These are phyloP conservation scores for Waitea zeae DNA, from an alignment of 1,284 basidiomycete genomes.

Conservation along the genomic window DNA sequence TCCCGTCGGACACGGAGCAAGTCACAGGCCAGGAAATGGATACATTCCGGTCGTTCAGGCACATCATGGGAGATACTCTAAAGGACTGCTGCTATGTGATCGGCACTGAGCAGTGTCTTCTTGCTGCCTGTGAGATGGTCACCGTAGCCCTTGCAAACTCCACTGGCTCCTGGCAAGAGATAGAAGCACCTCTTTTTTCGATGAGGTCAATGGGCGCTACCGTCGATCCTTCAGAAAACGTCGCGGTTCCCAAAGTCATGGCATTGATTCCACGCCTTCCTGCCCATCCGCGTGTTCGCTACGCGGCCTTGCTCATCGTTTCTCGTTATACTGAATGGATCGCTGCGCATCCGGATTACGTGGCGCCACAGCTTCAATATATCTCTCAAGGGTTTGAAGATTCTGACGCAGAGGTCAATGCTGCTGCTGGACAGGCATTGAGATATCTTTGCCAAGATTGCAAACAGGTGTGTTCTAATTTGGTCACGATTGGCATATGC, in stretches of 20 bases:
- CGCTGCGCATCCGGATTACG: constrained; percentile 77
- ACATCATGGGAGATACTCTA: constrained; percentile 97
- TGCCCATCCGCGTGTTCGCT: constrained; percentile 81
- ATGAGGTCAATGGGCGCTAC: constrained; percentile 98
- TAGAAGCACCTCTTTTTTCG: constrained; percentile 95
- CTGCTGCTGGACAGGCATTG: constrained; percentile 91
- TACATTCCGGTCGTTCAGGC: constrained; percentile 88
- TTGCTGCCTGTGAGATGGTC: constrained; percentile 71
- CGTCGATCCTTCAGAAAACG: constrained; percentile 71
- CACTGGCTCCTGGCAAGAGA: constrained; percentile 77
- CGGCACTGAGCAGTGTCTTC: constrained; percentile 73
- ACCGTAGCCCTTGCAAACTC: constrained; percentile 47
- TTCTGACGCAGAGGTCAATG: constrained; percentile 65
- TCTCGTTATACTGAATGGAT: constrained; percentile 98
- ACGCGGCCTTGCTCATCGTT: constrained; percentile 90
- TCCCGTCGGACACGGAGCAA: constrained; percentile 55
- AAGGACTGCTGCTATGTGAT: constrained; percentile 98
- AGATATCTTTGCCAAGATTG: constrained; percentile 98
- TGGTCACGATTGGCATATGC: constrained; percentile 2
- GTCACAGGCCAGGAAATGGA: constrained; percentile 80
- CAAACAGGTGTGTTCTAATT: constrained; percentile 38
- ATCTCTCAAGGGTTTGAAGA: constrained; percentile 87
- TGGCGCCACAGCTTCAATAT: constrained; percentile 77
- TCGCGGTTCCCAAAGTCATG: constrained; percentile 88
- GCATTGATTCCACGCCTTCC: constrained; percentile 87